Percentiles rank a stretch among this genome's conserved stretches.
Evolutionary conservation across 306 rosid species (phyloP).

Genomic region (Ziziphus jujuba): DNA sequence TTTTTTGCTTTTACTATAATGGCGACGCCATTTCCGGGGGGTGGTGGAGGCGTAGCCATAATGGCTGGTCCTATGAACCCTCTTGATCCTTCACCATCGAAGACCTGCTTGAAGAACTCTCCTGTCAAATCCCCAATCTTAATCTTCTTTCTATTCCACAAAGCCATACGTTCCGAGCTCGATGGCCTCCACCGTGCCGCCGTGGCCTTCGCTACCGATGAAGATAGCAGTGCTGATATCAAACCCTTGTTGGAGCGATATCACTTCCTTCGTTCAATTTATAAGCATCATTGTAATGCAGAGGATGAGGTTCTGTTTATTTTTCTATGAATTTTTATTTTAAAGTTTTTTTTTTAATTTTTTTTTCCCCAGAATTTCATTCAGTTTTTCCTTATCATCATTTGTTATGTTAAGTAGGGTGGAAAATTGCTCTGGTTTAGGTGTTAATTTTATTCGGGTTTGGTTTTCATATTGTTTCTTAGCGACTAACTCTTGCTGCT

Average conservation of each 20-base stretch:
- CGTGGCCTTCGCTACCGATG: conserved; percentile 33
- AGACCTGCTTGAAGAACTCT: conserved; percentile 24
- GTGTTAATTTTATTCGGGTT: neutral
- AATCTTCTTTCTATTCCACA: conserved; percentile 48
- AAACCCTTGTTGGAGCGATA: conserved; percentile 21
- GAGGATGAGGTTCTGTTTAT: conserved; percentile 25
- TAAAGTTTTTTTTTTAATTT: too few species aligned
- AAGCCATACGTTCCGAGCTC: conserved; percentile 52
- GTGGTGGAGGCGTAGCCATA: conserved; percentile 38
- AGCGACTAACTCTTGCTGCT: too few species aligned
- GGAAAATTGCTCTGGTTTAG: neutral
- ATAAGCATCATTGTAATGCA: conserved; percentile 33
- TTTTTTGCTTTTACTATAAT: conserved; percentile 1
- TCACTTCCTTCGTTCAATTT: conserved; percentile 24
- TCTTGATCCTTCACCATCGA: conserved; percentile 35
- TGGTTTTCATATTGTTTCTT: neutral
- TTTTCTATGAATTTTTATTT: neutral
- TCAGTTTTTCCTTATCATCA: neutral
- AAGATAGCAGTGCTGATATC: neutral
- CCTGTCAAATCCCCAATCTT: conserved; percentile 39
- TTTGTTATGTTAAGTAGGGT: neutral
- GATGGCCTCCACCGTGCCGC: conserved; percentile 39
- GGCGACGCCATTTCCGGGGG: conserved; percentile 45
- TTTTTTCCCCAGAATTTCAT: neutral
- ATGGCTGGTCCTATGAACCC: conserved; percentile 34